Conservation (phyloP, 805 yeast genomes). For the Barnettozyma botsteinii region DNA sequence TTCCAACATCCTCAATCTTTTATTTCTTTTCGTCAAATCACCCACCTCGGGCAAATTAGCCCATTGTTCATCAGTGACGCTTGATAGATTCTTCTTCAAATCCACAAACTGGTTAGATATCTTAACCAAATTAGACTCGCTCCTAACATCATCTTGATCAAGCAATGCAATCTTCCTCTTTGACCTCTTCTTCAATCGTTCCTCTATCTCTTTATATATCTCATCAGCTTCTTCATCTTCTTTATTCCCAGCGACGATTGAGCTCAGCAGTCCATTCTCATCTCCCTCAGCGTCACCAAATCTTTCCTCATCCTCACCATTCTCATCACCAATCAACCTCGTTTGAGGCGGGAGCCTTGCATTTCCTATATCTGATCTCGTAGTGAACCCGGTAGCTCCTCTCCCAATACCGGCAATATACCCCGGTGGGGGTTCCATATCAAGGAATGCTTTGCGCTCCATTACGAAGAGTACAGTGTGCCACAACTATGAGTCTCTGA, state of each 20-base stretch:
- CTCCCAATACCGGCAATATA: constrained; percentile 91
- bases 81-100: constrained; percentile 54
- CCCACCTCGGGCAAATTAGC: constrained; percentile 77
- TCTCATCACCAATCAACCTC: constrained; percentile 16
- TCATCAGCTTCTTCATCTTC: constrained; percentile 78
- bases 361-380: constrained; percentile 69
- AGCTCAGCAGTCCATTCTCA: constrained; percentile 24
- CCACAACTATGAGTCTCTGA: too few relatives aligned
- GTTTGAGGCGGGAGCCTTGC: constrained; percentile 30
- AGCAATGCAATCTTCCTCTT: constrained; percentile 16
- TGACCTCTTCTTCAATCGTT: constrained; percentile 33
- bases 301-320: constrained; percentile 17
- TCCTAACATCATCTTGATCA: constrained; percentile 29
- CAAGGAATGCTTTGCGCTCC: constrained; percentile 63
- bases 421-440: constrained; percentile 83
- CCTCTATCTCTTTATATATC: constrained; percentile 63
- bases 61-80: constrained; percentile 73
- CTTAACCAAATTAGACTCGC: constrained; percentile 16
- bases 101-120: constrained; percentile 59
- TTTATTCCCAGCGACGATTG: constrained; percentile 29
- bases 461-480: too few relatives aligned
- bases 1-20: constrained; percentile 57
- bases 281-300: constrained; percentile 25
- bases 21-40: constrained; percentile 76
- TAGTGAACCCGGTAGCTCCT: constrained; percentile 92